Evolutionary conservation across 768 basidiomycete genomes (phyloP), one percentile per base, ranked within the genome.

Genomic region (Tricholoma flavovirens): DNA sequence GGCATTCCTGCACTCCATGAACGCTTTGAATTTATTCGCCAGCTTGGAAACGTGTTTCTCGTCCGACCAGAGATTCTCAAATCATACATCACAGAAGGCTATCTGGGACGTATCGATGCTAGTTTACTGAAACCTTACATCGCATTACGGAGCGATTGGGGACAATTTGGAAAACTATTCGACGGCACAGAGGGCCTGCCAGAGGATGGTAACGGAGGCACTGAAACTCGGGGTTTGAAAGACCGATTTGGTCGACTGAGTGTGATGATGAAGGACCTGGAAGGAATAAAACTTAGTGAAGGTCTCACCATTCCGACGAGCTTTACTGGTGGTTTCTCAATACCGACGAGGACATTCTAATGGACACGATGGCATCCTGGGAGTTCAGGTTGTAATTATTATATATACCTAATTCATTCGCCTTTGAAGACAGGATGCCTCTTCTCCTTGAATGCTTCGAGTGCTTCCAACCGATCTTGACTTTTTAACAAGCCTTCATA

Each of bases 11-110:
- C 89, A 6, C 78, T 99, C 7, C 83, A 87, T 60, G 95, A 98
- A 68, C 93, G 96, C 21, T 99, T 96, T 74, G 97, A 98, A 68
- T 98, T 98, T 75, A 87, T 98, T 59, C 88, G 95, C 38, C 95
- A 98, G 70, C 84, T 99, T 4, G 97, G 96, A 61, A 96, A 98
- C 66, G 81, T 95, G 60, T 99, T 98, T 80, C 88, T 98, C 60
- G 90, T 99, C 49, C 91, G 88, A 53, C 95, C 96, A 6, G 94
- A 98, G 60, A 91, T 95, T 56, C 81, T 99, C 61, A 91, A 89
- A 62, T 91, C 94, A 4, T 98, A 97, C 74, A 93, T 98, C 69
- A 90, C 88, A 9, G 95, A 97, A 66, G 88, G 87, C 56, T 92
- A 93, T 69, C 86, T 99, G 12, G 93, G 93, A 8, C 83, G 93